Conservation (phyloP, 352 stramenopile genomes). For the Pythium grandisporangium region DNA sequence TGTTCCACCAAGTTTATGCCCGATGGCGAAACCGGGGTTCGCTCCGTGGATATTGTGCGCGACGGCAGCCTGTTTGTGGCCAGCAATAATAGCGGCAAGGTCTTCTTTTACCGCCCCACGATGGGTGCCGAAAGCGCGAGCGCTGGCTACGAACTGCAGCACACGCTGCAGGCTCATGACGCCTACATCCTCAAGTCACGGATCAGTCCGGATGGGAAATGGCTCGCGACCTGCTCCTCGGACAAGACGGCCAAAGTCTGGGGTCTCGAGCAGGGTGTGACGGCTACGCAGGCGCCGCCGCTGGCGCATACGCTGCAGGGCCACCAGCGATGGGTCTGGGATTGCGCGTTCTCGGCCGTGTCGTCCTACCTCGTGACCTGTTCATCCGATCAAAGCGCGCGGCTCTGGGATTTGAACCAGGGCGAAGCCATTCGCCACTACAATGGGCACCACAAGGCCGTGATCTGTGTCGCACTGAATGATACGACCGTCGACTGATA, state of each 20-base stretch:
- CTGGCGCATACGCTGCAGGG: conserved; percentile 76
- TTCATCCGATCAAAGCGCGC: conserved; percentile 93
- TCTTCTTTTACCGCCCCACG: conserved; percentile 89
- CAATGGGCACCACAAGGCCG: conserved; percentile 86
- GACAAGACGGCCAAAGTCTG: conserved; percentile 93
- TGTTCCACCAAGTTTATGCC: conserved; percentile 58
- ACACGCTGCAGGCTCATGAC: conserved; percentile 80
- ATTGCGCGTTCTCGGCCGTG: conserved; percentile 97
- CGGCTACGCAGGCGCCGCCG: conserved; percentile 39
- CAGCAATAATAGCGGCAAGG: conserved; percentile 91
- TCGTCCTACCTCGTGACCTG: conserved; percentile 96
- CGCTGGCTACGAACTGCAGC: conserved; percentile 54
- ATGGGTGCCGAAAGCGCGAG: too few relatives aligned
- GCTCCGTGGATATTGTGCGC: conserved; percentile 89
- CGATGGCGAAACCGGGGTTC: conserved; percentile 74
- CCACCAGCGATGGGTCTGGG: conserved; percentile 97
- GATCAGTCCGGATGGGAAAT: conserved; percentile 78
- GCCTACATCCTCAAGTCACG: conserved; percentile 89
- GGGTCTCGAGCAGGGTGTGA: conserved; percentile 29
- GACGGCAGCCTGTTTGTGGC: conserved; percentile 90
- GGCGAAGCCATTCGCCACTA: conserved; percentile 85
- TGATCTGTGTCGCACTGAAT: conserved; percentile 85
- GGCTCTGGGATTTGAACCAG: conserved; percentile 95
- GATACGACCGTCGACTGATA: conserved; percentile 52
- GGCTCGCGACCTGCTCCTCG: conserved; percentile 89